Base-by-base conservation (phyloP, 495 filamentous ascomycete species). In the Terfezia claveryi region DNA sequence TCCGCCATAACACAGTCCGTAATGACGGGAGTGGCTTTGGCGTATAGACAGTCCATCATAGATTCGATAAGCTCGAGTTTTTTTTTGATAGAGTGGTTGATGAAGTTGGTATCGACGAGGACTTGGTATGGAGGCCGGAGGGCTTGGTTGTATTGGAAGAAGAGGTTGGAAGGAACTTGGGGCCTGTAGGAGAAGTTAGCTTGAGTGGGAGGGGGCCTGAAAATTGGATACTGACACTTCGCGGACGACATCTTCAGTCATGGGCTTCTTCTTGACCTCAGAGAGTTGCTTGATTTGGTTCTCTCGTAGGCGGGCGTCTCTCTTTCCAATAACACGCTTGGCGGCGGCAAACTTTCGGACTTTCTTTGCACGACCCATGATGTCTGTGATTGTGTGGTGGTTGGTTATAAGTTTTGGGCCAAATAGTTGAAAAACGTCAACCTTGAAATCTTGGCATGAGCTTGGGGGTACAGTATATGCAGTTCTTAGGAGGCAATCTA, bases 141-240 rank as follows among this genome's bases (percentile, higher is more conserved):
- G 32, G 86, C 83, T 50, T 83, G 83, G 70, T 98, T 98, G 72
- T 88, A 85, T 60, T 85, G 77, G 71, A 94, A 95, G 79, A 95
- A 98, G 69, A 98, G 80, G 50, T 78, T 74, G 8, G 87, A 87
- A 8, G 89, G 82, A 54, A 83, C 79, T 68, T 88, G 82, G 10
- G 82, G 77, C 37, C 77, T 76, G 57, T 67, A 64, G 44, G 56
- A 59, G 49, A 63, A 55, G 12, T 70, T 51, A 71, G 70, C 52
- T 51, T 27, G 56, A 23, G 0, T 38, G 6, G 51, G 20, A 20
- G 2, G 5, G n/a, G 50, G 11, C 0, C 5, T 7, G 50, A 10
- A 2, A 2, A 17, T 51, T 16, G 50, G 14, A 23, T 44, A 57
- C 67, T 16, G 66, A 82, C 76, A 86, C 76, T 69, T 85, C 80